phyloP scores from a whole-genome alignment of 352 stramenopile genomes.

The Globisporangium radiosum region DNA sequence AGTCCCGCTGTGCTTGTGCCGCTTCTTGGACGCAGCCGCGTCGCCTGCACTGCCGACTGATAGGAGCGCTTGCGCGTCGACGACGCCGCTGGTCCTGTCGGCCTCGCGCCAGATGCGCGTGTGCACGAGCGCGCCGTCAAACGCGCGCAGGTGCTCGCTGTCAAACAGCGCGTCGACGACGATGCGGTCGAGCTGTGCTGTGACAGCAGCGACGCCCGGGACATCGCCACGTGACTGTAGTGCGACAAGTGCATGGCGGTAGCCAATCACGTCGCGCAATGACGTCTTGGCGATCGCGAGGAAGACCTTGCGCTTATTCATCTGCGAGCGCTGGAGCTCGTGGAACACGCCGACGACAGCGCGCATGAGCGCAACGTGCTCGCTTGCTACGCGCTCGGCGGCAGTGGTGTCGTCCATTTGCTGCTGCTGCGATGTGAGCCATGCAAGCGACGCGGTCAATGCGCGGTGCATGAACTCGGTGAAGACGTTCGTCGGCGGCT shows the following conservation, averaged over 20 bases:
- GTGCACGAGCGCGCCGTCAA: conserved; percentile 53
- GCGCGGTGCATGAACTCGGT: conserved; percentile 57
- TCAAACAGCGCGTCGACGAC: conserved; percentile 76
- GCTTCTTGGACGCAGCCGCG: conserved; percentile 27
- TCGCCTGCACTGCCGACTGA: not conserved
- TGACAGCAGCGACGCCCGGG: conserved; percentile 7
- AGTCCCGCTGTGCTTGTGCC: conserved; percentile 25
- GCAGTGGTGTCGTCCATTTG: not conserved
- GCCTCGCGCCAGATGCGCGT: conserved; percentile 20
- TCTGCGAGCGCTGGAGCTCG: conserved; percentile 72
- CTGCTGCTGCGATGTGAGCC: conserved; percentile 1
- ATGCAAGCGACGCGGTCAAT: conserved; percentile 22
- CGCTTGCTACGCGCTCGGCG: not conserved
- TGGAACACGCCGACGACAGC: conserved; percentile 65
- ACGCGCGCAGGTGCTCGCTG: conserved; percentile 66
- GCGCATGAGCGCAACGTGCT: conserved; percentile 38
- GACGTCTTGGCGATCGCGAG: conserved; percentile 74
- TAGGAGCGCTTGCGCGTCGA: not conserved
- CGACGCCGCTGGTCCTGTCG: not conserved
- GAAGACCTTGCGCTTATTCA: conserved; percentile 89
- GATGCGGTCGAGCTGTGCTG: conserved; percentile 40
- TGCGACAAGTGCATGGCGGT: conserved; percentile 37
- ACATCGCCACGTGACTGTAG: conserved; percentile 15
- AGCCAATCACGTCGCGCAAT: conserved; percentile 47
- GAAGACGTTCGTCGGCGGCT: conserved; percentile 74